These are phyloP conservation scores for Globisporangium okanoganense DNA, from an alignment of 352 stramenopile genomes.

Conservation along the genomic window DNA sequence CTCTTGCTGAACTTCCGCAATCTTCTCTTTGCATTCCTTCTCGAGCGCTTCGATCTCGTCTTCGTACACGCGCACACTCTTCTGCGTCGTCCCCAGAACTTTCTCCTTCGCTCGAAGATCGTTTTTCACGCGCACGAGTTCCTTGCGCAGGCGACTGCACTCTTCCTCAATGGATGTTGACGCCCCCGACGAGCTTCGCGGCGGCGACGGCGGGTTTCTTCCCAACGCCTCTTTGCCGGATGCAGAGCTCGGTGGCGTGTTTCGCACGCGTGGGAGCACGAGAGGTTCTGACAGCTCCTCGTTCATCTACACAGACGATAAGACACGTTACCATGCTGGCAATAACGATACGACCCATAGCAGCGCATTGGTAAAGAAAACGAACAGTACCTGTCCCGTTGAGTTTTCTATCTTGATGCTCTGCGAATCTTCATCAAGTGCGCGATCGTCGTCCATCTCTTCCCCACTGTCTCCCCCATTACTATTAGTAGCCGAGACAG, in stretches of 20 bases:
- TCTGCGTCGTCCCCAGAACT: constrained; percentile 44
- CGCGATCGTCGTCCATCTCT: neutral
- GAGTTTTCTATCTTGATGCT: neutral
- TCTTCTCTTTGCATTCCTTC: constrained; percentile 64
- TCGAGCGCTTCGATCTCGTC: constrained; percentile 78
- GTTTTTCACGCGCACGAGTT: constrained; percentile 41
- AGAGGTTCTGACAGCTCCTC: neutral
- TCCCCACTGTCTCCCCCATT: constrained; percentile 3
- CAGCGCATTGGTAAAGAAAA: neutral
- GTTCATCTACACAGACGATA: neutral
- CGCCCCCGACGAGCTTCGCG: constrained; percentile 12
- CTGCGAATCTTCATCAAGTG: constrained; percentile 2
- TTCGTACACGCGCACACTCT: constrained; percentile 61
- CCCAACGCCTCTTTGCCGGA: constrained; percentile 26
- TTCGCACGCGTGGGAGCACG: neutral
- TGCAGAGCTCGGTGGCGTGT: constrained; percentile 22
- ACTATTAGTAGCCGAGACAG: constrained; percentile 13
- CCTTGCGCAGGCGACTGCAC: constrained; percentile 38
- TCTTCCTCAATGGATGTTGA: constrained; percentile 22
- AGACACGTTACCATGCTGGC: neutral
- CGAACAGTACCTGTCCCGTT: neutral
- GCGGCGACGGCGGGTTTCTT: constrained; percentile 21
- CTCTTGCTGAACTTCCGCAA: constrained; percentile 58
- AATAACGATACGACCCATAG: neutral
- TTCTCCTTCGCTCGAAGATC: constrained; percentile 69